Conservation (phyloP, 1,284 basidiomycete species). For the Neotropicomus parvogracilis region DNA sequence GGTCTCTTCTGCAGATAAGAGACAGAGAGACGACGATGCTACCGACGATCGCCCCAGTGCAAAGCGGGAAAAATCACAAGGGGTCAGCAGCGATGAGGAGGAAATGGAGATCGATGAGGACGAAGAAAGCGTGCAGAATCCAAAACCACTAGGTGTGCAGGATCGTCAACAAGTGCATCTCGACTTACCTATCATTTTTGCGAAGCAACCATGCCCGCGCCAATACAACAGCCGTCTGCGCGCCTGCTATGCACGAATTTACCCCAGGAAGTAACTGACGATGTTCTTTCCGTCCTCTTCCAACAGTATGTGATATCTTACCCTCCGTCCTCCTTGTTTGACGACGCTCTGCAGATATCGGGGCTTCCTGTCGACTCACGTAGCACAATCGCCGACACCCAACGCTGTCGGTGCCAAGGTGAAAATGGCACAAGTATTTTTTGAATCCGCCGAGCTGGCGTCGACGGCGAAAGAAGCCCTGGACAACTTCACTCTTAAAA, state of each 20-base stretch:
- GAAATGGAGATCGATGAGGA: constrained; percentile 87
- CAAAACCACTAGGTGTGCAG: constrained; percentile 43
- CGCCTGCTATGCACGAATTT: constrained; percentile 73
- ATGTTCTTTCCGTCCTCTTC: constrained; percentile 78
- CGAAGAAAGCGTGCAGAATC: constrained; percentile 49
- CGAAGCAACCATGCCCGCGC: constrained; percentile 47
- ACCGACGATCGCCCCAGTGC: constrained; percentile 51
- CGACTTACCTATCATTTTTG: constrained; percentile 31
- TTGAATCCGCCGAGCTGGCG: constrained; percentile 71
- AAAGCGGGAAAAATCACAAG: constrained; percentile 70
- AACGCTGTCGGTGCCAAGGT: constrained; percentile 56
- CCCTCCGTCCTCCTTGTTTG: background rate
- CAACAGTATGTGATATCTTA: constrained; percentile 63
- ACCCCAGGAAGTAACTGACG: constrained; percentile 77
- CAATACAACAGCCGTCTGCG: constrained; percentile 56
- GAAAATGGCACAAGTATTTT: constrained; percentile 75
- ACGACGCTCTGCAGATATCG: constrained; percentile 52
- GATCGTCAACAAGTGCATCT: constrained; percentile 15
- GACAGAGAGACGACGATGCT: constrained; percentile 62
- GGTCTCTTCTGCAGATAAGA: constrained; percentile 48
- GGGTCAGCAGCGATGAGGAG: constrained; percentile 64
- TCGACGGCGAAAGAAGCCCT: constrained; percentile 72
- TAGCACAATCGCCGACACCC: constrained; percentile 63
- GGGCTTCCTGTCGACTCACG: constrained; percentile 69
- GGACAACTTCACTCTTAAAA: constrained; percentile 77